Evolutionary conservation across 805 yeast species (phyloP), one percentile per base, ranked within the genome.

Genomic region (Candida odintsovae): DNA sequence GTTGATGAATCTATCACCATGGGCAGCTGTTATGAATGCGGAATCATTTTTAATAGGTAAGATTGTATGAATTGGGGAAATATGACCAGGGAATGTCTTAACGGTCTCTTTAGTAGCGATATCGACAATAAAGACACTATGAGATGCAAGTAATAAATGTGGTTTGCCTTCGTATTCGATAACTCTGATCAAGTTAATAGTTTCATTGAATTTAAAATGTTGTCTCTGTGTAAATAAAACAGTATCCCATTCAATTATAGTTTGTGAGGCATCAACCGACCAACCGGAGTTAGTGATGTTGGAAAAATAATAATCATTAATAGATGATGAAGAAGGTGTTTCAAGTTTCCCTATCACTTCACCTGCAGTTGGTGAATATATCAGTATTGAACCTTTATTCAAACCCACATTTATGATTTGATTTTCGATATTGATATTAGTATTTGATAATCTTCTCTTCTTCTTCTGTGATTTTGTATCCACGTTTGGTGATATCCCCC

Each of bases 1-100:
- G 61, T 88, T 88, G 53, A 90, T 73, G 62, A 87, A 89, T 54
- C 97, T 76, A 63, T 90, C 98, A 50, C 82, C 83, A 31, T 70
- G 70, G 2, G 97, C 95, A 43, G 84, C 76, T 1, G 94, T 82
- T 38, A 86, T 63, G 55, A 89, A 79, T 3, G 47, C 40, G 40
- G 67, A 68, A 41, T 75, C 66, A 20, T 63, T 39, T 9, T 57
- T 50, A 18, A 73, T 59, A 6, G 74, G 66, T 33, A 73, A 47
- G 11, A 83, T 64, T 12, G 78, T 64, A 54, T 71, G 72, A 37
- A 88, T 75, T 4, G 89, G 83, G 18, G 86, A 75, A 26, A 86
- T 78, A 60, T 88, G 95, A 23, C 92, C 95, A 2, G 95, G 89
- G 59, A 78, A 80, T 2, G 81, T 73, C 53, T 69, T 71, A 16